phyloP scores from a whole-genome alignment of 75 land plant genomes.

The Picea glauca region DNA sequence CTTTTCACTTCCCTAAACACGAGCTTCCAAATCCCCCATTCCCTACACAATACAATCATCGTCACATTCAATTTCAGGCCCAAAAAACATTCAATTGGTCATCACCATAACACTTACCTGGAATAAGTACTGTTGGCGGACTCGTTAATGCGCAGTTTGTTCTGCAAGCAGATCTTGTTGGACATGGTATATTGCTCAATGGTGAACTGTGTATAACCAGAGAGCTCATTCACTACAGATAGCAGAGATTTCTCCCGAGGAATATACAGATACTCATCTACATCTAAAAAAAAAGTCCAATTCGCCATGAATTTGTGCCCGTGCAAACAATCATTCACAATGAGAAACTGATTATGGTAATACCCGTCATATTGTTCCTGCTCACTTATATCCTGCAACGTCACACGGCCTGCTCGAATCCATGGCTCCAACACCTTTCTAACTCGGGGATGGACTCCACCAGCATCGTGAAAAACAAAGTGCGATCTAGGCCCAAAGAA shows the following conservation, averaged over 20 bases:
- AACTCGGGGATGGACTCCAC: slow-evolving; percentile 59
- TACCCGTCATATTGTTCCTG: slow-evolving; percentile 80
- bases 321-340: slow-evolving; percentile 88
- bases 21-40: slow-evolving; percentile 91
- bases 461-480: slow-evolving; percentile 89
- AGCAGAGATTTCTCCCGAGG: slow-evolving; percentile 35
- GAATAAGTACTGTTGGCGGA: slow-evolving; percentile 28
- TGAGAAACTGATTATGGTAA: slow-evolving; percentile 87
- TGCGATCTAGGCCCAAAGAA: slow-evolving; percentile 72
- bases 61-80: not conserved
- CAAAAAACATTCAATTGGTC: not conserved
- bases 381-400: slow-evolving; percentile 66
- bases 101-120: not conserved
- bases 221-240: slow-evolving; percentile 33
- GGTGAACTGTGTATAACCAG: slow-evolving; percentile 63
- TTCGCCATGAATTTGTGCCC: slow-evolving; percentile 61
- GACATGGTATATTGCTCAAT: too few species aligned
- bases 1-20: slow-evolving; percentile 50
- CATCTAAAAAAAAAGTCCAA: slow-evolving; percentile 91
- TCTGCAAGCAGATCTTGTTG: slow-evolving; percentile 38
- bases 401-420: slow-evolving; percentile 58
- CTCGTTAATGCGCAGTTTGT: slow-evolving; percentile 54
- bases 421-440: slow-evolving; percentile 54
- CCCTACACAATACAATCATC: slow-evolving; percentile 25
- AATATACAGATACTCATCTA: slow-evolving; percentile 80